Base-by-base conservation (phyloP, 2,329 filamentous ascomycete genomes). In the Stagonosporopsis tanaceti region DNA sequence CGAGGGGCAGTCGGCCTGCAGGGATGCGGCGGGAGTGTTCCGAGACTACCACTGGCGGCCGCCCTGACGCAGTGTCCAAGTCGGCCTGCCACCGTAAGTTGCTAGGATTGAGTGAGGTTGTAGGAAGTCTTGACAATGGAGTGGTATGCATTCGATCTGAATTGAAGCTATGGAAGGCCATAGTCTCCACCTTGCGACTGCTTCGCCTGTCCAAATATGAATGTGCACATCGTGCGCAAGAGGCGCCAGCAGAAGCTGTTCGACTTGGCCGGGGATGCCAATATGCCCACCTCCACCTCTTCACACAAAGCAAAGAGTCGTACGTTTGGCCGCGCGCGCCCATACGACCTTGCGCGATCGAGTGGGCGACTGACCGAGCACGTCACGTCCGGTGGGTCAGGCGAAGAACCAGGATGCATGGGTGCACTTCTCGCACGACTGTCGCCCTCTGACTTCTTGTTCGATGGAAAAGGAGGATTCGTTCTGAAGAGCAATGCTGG, bases 11-110 rank as follows among this genome's bases (percentile, higher is more conserved):
- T 32, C 14, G 44, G 28, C 25, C 24, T 42, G 42, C 53, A 48
- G 47, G 54, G 51, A 42, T 47, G 28, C 22, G 20, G 44, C 51
- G 51, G 51, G 51, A 57, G 39, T 39, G 54, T 44, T 32, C 41
- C 47, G 24, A 8, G 14, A 20, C 24, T 46, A 25, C 42, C 42
- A 41, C 42, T 45, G 35, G 38, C 32, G 53, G 46, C 34, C 52
- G 47, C 39, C 35, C 24, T 51, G 41, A 22, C 24, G 39, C 22
- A 38, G 20, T 20, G 20, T 20, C 20, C 20, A 20, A 20, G 3
- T 4, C 32, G 7, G 14, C 2, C 32, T 39, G 8, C 2, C 4
- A 22, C 11, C 2, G 9, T 39, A 14, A 6, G 12, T 7, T 39
- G 37, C 37, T 39, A 8, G 17, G 2, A 7, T 22, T 7, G 5